These are phyloP conservation scores for Yamadazyma phyllophila DNA, from an alignment of 805 yeast species.

Conservation along the genomic window DNA sequence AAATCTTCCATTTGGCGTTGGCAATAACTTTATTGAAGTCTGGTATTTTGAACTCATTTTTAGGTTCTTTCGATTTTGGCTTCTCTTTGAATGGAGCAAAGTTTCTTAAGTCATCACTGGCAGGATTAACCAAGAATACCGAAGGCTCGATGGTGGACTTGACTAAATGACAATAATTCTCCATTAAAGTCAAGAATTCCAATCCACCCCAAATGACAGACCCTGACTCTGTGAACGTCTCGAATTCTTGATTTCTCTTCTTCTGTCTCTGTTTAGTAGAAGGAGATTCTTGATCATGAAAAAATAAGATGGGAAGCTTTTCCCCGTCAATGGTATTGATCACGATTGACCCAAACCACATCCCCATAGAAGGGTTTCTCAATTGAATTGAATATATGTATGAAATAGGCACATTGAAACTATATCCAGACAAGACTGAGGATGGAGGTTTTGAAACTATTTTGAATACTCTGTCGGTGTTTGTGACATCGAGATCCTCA, in stretches of 20 bases:
- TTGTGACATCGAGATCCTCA: constrained; percentile 19
- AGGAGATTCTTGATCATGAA: constrained; percentile 86
- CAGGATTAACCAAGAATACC: constrained; percentile 76
- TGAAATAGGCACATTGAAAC: constrained; percentile 62
- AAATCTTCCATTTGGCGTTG: constrained; percentile 80
- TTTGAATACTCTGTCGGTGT: constrained; percentile 9
- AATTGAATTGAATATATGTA: constrained; percentile 76
- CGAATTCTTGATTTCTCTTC: constrained; percentile 60
- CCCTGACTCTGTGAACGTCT: constrained; percentile 61
- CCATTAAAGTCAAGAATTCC: constrained; percentile 60
- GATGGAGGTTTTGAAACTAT: constrained; percentile 51
- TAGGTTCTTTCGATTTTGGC: neutral
- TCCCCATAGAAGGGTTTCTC: constrained; percentile 77
- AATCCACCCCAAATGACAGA: constrained; percentile 88
- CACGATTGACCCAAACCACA: constrained; percentile 90
- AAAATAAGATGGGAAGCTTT: constrained; percentile 79
- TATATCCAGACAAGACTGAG: constrained; percentile 56
- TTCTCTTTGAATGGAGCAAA: constrained; percentile 41
- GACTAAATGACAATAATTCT: constrained; percentile 58
- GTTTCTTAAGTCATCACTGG: constrained; percentile 58
- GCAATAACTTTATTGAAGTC: constrained; percentile 51
- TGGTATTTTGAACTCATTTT: constrained; percentile 19
- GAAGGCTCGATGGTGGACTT: constrained; percentile 70
- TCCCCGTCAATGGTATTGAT: constrained; percentile 67
- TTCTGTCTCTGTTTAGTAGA: constrained; percentile 66